These are phyloP conservation scores for Pseudocercospora fuligena DNA, from an alignment of 2,329 filamentous ascomycete species.

Conservation along the genomic window DNA sequence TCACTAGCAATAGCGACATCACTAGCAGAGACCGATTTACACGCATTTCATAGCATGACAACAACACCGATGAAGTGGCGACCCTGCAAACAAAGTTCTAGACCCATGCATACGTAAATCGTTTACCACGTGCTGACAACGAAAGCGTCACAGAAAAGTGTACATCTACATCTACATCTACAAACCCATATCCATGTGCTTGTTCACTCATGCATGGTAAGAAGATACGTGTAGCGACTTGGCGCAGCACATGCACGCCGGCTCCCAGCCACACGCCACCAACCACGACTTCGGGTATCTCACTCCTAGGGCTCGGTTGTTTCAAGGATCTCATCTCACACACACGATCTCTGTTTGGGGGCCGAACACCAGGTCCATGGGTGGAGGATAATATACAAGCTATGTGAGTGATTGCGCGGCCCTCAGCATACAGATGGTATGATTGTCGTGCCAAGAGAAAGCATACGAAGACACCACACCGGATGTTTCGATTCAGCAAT, in stretches of 20 bases:
- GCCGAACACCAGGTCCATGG: not conserved
- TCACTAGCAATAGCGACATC: no score
- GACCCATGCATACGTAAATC: no score
- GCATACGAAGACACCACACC: not conserved
- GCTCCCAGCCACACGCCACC: no score
- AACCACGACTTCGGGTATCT: not conserved
- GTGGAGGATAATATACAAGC: not conserved
- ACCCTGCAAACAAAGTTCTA: no score
- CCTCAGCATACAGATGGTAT: not conserved
- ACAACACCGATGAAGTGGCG: no score
- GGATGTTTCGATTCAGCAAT: not conserved
- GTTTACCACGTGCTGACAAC: no score
- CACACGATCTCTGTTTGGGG: not conserved
- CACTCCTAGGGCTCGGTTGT: not conserved
- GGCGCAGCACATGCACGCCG: constrained; percentile 2
- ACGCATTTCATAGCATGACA: no score
- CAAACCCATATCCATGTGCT: no score
- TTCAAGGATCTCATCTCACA: not conserved
- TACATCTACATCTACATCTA: no score
- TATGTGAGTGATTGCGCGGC: not conserved
- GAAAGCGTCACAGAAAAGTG: no score
- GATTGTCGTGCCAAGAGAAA: constrained; percentile 1
- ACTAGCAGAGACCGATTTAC: no score
- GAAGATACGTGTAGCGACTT: not conserved
- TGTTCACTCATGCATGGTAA: no score